Evolutionary conservation across 176 grass and related monocot species (phyloP).

Genomic region (Thalia dealbata): DNA sequence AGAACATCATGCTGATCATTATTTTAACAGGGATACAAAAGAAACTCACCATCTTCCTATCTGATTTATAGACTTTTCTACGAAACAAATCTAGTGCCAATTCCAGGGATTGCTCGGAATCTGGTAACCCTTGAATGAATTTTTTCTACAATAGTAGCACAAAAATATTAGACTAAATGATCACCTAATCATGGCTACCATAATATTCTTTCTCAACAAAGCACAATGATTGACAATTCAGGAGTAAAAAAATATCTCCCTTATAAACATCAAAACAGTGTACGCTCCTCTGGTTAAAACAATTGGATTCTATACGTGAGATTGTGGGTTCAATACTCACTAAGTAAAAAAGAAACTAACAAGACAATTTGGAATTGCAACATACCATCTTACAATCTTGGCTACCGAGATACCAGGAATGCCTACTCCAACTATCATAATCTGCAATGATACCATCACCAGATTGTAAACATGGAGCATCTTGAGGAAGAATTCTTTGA

Average conservation of each 20-base stretch:
- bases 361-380: conserved; percentile 8
- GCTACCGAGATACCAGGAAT: conserved; percentile 38
- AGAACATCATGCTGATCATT: conserved; percentile 3
- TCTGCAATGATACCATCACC: conserved; percentile 50
- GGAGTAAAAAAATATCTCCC: background rate
- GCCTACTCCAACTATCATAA: conserved; percentile 54
- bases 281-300: no score
- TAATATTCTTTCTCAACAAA: background rate
- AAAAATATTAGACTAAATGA: conserved; percentile 19
- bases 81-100: conserved; percentile 53
- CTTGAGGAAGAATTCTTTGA: conserved; percentile 68
- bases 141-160: conserved; percentile 53
- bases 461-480: conserved; percentile 56
- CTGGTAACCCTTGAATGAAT: conserved; percentile 59
- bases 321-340: no score
- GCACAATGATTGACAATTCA: background rate
- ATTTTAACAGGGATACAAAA: conserved; percentile 17
- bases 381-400: conserved; percentile 54
- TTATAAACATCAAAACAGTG: background rate
- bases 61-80: conserved; percentile 49
- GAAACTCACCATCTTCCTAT: conserved; percentile 63
- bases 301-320: no score
- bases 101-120: conserved; percentile 72
- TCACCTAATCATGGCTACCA: background rate
- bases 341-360: no score